Evolutionary conservation across 2,329 filamentous ascomycete species (phyloP), one percentile per base, ranked within the genome.

Genomic region (Ceratocystis eucalypticola): DNA sequence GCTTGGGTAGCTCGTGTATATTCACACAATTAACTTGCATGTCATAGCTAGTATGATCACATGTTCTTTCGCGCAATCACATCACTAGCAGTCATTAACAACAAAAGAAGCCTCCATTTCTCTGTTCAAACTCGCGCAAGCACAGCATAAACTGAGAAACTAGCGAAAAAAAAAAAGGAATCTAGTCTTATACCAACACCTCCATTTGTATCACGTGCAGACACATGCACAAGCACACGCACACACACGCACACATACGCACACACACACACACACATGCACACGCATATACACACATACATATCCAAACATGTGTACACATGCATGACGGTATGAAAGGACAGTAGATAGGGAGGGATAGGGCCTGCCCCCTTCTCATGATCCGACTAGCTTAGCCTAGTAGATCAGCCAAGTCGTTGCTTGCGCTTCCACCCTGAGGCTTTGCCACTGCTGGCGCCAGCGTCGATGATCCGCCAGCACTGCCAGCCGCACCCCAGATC

Each of bases 401-500:
- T 67, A 82, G 71, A 72, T 82, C 80, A 66, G 78, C 78, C 61
- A 81, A 74, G 5, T 78, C 79, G 65, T 74, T 73, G 66, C 72
- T 69, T 41, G 64, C 64, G 50, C 69, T 64, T n/a, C 65, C 65
- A 50, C 69, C 67, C 66, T 65, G 68, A 62, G 55, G 71, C 71
- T 55, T 73, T 71, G 62, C 71, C 71, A 28, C 73, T 55, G 46
- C 48, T 59, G 59, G 17, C 1, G 62, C 25, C 12, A 50, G 5
- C 20, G 48, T 41, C 37, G 37, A 41, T 41, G 37, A 15, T 12
- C 71, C 68, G 62, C 71, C 70, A 53, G 48, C 48, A 12, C 64
- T 70, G 61, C 85, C 80, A 17, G 88, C 81, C 0, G 89, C 83
- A 20, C 93, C 94, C 91, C 95, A 99, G 69, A 99, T 90, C 6